Base-by-base conservation (phyloP, 306 rosid genomes). In the Abrus precatorius region DNA sequence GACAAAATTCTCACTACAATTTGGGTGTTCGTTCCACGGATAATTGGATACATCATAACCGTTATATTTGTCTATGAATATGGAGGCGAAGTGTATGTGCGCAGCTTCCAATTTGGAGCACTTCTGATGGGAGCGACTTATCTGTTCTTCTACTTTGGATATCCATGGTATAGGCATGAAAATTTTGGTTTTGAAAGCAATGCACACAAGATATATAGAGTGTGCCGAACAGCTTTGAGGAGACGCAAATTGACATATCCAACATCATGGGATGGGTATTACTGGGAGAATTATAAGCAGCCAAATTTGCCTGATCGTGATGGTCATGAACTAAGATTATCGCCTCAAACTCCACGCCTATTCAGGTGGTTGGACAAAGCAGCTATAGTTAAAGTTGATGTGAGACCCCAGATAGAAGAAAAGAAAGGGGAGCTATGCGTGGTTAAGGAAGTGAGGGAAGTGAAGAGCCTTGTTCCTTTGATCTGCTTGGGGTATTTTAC, bases 61-160 rank as follows among this genome's bases (percentile, higher is more conserved):
- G 6, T 1, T 0, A 0, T 1, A 0, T 2, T 6, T 3, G 5
- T 2, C 30, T n/a, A n/a, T n/a, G n/a, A n/a, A n/a, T n/a, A n/a
- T 0, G 5, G 10, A 3, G 0, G 0, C 9, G 0, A 0, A 0
- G 6, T 2, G 2, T 38, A 14, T 2, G 28, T 30, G 7, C 1
- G 11, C 10, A 0, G 0, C 1, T 62, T 62, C 10, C 2, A 7
- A 5, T 10, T 40, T 1, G 20, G 41, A 27, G n/a, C 64, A 38
- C 53, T 76, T 55, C 0, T 50, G 28, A 34, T 49, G 27, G 3
- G 3, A 8, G 56, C 34, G 9, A 2, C 52, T 9, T 6, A 34
- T 63, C 0, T 76, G 9, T 11, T 48, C 0, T 76, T 76, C 69
- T 67, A 34, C 53, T 10, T n/a, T 48, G 80, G 80, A 12, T 20